Percentiles rank a stretch among this genome's conserved stretches.
phyloP scores from a whole-genome alignment of 805 yeast genomes.

The Sungouiella blattae region DNA sequence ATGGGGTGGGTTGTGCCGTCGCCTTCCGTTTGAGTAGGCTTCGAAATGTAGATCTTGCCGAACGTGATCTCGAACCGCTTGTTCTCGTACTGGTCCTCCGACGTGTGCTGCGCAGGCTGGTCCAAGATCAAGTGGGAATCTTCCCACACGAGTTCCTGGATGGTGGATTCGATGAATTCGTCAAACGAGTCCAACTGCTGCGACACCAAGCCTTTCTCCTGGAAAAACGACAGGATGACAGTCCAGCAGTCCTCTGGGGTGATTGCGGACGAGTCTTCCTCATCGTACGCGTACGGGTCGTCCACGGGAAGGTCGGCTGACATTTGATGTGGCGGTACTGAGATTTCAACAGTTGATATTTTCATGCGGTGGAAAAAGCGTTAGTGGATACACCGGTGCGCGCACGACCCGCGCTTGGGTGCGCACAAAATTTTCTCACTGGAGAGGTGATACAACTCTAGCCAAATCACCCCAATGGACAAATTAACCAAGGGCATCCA shows the following conservation, averaged over 20 bases:
- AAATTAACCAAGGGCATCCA: conserved; percentile 1
- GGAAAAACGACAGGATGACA: conserved; percentile 92
- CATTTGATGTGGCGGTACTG: conserved; percentile 11
- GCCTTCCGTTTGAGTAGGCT: conserved; percentile 98
- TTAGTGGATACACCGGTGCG: conserved; percentile 1
- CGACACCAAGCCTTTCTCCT: conserved; percentile 93
- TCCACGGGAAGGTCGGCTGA: conserved; percentile 22
- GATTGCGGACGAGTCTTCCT: conserved; percentile 58
- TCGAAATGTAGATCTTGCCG: conserved; percentile 93
- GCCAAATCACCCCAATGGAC: conserved; percentile 1
- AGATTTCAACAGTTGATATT: too few relatives aligned
- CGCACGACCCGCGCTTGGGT: conserved; percentile 4
- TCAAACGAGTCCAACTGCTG: conserved; percentile 98
- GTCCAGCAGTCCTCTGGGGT: conserved; percentile 99
- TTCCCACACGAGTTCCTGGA: conserved; percentile 95
- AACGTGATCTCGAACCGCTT: conserved; percentile 95
- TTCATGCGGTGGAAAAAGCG: too few relatives aligned
- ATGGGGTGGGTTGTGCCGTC: conserved; percentile 99
- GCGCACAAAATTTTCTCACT: conserved; percentile 9
- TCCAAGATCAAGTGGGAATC: conserved; percentile 91
- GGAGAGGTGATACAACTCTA: background rate
- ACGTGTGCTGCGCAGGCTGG: conserved; percentile 96
- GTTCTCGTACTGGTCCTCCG: conserved; percentile 84
- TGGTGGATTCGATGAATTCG: conserved; percentile 93
- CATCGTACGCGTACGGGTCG: conserved; percentile 65